Conservation (phyloP, 2,329 filamentous ascomycete genomes). For the Chaetomiaceae sp. region DNA sequence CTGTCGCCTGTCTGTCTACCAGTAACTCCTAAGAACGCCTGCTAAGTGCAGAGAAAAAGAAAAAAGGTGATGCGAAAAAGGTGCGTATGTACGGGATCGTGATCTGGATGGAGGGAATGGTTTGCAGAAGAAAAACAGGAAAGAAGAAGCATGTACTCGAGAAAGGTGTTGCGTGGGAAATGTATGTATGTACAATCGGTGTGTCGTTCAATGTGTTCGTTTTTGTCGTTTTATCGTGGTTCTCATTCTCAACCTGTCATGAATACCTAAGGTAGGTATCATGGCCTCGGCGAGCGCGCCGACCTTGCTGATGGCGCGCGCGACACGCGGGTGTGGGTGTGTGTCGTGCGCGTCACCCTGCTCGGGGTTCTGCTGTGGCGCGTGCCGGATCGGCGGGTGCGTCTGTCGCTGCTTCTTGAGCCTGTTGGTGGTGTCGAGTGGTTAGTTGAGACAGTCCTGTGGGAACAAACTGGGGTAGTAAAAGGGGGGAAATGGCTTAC, state of each 20-base stretch:
- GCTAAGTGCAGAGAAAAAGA: not conserved
- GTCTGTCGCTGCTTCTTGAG: constrained; percentile 32
- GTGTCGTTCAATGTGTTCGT: no score
- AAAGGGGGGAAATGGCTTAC: constrained; percentile 41
- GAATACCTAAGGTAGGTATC: no score
- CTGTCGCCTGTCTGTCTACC: not conserved
- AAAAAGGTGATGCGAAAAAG: not conserved
- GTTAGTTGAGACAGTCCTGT: not conserved
- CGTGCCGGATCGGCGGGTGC: constrained; percentile 24
- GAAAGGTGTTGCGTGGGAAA: not conserved
- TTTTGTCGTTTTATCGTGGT: no score
- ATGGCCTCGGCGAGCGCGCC: constrained; percentile 17
- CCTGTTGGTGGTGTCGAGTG: constrained; percentile 32
- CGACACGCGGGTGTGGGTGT: constrained; percentile 27
- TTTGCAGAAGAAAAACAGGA: not conserved
- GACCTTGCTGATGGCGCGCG: constrained; percentile 22
- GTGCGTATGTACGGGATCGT: constrained; percentile 12
- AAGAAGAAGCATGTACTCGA: not conserved
- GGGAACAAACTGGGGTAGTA: not conserved
- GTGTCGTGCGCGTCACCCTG: constrained; percentile 27
- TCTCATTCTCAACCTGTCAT: no score
- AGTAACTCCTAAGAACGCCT: constrained; percentile 6
- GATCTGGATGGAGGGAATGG: no score
- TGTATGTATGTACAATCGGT: no score
- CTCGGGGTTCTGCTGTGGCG: constrained; percentile 24